These are phyloP conservation scores for Funneliformis caledonium DNA, from an alignment of 371 early-diverging fungal genomes.

Conservation along the genomic window DNA sequence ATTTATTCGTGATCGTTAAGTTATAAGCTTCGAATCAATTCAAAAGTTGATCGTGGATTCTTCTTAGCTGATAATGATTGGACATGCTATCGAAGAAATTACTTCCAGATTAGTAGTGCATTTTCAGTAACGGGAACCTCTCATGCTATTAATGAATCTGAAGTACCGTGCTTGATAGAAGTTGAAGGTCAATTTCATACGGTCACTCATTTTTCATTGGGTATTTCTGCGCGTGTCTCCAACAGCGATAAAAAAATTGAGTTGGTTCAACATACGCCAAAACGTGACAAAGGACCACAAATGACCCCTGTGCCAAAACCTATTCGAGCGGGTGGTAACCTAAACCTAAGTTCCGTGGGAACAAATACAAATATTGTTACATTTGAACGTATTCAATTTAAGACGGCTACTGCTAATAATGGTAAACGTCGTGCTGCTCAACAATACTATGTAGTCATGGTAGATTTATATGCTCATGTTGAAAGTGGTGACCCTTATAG, in stretches of 20 bases:
- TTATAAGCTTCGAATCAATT: constrained; percentile 55
- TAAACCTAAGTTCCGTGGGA: constrained; percentile 57
- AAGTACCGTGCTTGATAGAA: constrained; percentile 67
- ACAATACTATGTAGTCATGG: constrained; percentile 82
- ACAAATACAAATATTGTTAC: constrained; percentile 66
- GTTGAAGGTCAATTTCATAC: constrained; percentile 53
- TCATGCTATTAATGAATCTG: constrained; percentile 52
- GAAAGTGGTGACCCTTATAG: constrained; percentile 53
- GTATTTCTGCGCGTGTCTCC: constrained; percentile 75
- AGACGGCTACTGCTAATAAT: constrained; percentile 93
- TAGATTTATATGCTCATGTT: constrained; percentile 73
- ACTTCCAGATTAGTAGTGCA: constrained; percentile 86
- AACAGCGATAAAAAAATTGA: constrained; percentile 77
- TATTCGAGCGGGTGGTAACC: constrained; percentile 65
- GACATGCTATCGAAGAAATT: constrained; percentile 96
- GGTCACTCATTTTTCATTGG: constrained; percentile 68
- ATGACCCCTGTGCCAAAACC: constrained; percentile 68
- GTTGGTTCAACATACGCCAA: constrained; percentile 91
- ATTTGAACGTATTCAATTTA: constrained; percentile 96
- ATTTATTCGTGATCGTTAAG: constrained; percentile 38
- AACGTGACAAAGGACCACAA: constrained; percentile 94
- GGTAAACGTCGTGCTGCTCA: constrained; percentile 89
- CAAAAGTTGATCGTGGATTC: constrained; percentile 81
- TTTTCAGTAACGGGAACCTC: constrained; percentile 59
- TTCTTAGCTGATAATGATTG: constrained; percentile 81